A percentile compares a stretch with the other conserved stretches of the same genome.
phyloP scores from a whole-genome alignment of 108 stramenopile species.

The Seminavis robusta region DNA sequence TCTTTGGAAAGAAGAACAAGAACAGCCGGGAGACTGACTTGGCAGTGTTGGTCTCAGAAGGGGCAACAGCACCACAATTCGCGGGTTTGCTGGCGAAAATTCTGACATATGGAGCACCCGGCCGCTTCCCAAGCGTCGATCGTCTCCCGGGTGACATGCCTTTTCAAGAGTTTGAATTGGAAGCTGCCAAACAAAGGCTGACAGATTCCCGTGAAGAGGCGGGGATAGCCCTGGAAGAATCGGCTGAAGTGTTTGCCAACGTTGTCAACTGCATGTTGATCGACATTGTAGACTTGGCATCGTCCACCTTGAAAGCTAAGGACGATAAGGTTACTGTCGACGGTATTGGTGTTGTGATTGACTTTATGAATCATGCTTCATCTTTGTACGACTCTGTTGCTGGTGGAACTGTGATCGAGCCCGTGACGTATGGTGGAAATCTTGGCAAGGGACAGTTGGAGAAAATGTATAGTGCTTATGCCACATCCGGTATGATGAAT shows the following conservation, averaged over 20 bases:
- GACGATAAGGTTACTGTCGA: slow-evolving; percentile 64
- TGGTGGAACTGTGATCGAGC: slow-evolving; percentile 68
- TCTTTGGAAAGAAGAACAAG: slow-evolving; percentile 50
- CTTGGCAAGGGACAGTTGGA: slow-evolving; percentile 75
- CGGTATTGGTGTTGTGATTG: slow-evolving; percentile 77
- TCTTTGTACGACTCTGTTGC: slow-evolving; percentile 77
- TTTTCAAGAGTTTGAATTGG: slow-evolving; percentile 60
- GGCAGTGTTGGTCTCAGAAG: slow-evolving; percentile 35
- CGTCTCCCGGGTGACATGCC: slow-evolving; percentile 55
- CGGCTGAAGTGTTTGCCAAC: slow-evolving; percentile 81
- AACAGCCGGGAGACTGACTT: slow-evolving; percentile 66
- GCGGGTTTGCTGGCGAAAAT: slow-evolving; percentile 66
- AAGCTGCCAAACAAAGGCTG: slow-evolving; percentile 53
- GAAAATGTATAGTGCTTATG: slow-evolving; percentile 77
- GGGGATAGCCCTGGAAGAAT: slow-evolving; percentile 56
- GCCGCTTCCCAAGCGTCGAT: slow-evolving; percentile 67
- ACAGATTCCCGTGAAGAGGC: slow-evolving; percentile 31
- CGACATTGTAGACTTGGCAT: slow-evolving; percentile 84
- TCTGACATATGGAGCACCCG: slow-evolving; percentile 85
- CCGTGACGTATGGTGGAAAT: slow-evolving; percentile 79
- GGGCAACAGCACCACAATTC: slow-evolving; percentile 67
- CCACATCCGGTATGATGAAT: slow-evolving; percentile 60
- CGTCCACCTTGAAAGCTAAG: slow-evolving; percentile 68
- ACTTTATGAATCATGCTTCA: slow-evolving; percentile 86
- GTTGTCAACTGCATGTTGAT: slow-evolving; percentile 90